Percentiles rank a stretch among this genome's conserved stretches.
phyloP scores from a whole-genome alignment of 768 basidiomycete genomes.

The Naematelia aurantialba region DNA sequence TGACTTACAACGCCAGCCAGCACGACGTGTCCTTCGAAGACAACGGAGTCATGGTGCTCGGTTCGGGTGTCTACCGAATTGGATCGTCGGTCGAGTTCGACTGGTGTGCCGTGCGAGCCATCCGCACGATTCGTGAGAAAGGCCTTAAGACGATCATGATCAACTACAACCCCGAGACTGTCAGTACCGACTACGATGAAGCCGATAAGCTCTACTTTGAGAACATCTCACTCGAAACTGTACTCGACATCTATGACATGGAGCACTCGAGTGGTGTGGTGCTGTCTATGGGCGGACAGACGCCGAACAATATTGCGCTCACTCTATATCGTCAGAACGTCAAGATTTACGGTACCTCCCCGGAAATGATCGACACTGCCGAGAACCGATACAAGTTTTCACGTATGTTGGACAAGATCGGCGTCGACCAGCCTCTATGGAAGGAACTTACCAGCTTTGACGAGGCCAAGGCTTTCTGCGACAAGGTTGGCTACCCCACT shows the following conservation, averaged over 20 bases:
- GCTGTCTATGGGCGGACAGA: conserved; percentile 97
- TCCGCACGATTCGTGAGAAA: conserved; percentile 90
- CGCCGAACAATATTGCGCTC: conserved; percentile 96
- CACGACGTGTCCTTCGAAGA: conserved; percentile 88
- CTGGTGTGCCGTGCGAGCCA: conserved; percentile 98
- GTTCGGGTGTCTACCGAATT: conserved; percentile 97
- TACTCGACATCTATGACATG: conserved; percentile 91
- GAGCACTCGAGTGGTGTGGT: conserved; percentile 88
- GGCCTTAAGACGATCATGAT: conserved; percentile 96
- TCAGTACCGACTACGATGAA: conserved; percentile 98
- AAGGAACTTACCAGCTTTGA: conserved; percentile 90
- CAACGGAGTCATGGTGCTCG: conserved; percentile 92
- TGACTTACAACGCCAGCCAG: conserved; percentile 92
- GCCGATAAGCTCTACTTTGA: conserved; percentile 98
- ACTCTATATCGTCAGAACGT: conserved; percentile 95
- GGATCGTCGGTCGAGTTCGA: conserved; percentile 99
- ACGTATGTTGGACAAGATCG: conserved; percentile 91
- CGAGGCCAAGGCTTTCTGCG: conserved; percentile 83
- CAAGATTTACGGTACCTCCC: conserved; percentile 96
- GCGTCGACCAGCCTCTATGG: conserved; percentile 97
- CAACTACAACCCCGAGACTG: conserved; percentile 99
- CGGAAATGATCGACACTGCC: conserved; percentile 99
- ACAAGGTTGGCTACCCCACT: conserved; percentile 89
- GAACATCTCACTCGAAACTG: conserved; percentile 93
- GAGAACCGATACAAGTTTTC: conserved; percentile 99